Evolutionary conservation across 192 early-diverging fungal genomes (phyloP), one percentile per base, ranked within the genome.

Genomic region (Gryganskiella cystojenkinii): DNA sequence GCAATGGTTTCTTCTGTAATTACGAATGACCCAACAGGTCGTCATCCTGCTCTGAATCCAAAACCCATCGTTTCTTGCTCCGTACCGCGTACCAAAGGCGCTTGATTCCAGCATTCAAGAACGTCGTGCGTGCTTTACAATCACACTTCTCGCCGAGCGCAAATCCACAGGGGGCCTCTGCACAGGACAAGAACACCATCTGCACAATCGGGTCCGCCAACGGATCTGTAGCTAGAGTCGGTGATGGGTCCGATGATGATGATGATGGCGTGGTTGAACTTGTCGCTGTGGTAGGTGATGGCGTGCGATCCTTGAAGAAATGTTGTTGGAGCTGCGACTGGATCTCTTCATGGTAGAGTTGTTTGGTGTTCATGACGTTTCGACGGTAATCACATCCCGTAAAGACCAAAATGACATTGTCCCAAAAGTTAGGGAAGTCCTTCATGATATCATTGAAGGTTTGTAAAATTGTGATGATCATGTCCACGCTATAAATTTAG

Each of bases 401-500:
- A 59, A 78, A 78, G 5, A 78, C 74, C 8, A 78, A 42, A 3
- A 78, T 44, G 13, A 78, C 74, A 22, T 78, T 78, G 24, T 78
- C 66, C 74, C 74, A 78, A 24, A 78, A 78, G 46, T 63, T 61
- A 17, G 74, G 74, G 35, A 69, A 78, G 0, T 78, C 74, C 61
- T 78, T 62, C 74, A 78, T 78, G 49, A 78, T 78, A 11, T 78
- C 74, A 55, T 78, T 78, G 51, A 69, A 68, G 1, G 74, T 46
- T 27, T 53, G 28, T 47, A 78, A 33, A 20, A 78, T 78, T 28
- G 74, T 78, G 10, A 78, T 49, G 24, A 78, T 69, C 66, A 78
- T 78, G 37, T 78, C 74, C 45, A 78, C 66, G 22, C 74, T 78
- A 58, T 0, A 50, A 46, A 45, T 14, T 22, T 11, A 43, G n/a